Evolutionary conservation across 371 early-diverging fungal species (phyloP).

Genomic region (Mucor lusitanicus): DNA sequence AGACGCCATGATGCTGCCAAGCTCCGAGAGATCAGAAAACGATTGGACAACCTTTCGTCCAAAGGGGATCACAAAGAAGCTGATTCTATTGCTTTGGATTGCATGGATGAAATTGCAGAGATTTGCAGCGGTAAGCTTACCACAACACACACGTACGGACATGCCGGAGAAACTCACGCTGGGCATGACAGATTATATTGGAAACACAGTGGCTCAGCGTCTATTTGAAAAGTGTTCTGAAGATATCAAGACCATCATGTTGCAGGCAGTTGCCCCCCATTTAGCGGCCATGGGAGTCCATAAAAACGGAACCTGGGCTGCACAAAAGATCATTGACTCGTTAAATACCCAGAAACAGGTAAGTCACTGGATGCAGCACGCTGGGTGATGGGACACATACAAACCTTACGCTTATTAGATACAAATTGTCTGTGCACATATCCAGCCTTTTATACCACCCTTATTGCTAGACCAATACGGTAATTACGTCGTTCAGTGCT

Average conservation of each 20-base stretch:
- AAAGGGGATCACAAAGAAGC: constrained; percentile 56
- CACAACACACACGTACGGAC: not conserved
- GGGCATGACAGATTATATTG: constrained; percentile 38
- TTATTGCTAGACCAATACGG: constrained; percentile 89
- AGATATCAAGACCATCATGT: constrained; percentile 50
- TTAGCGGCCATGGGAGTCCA: constrained; percentile 82
- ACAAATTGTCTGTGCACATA: constrained; percentile 30
- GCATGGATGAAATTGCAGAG: constrained; percentile 73
- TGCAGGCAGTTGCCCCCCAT: constrained; percentile 63
- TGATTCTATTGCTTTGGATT: constrained; percentile 71
- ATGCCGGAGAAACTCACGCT: not conserved
- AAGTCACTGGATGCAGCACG: not conserved
- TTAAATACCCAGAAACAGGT: constrained; percentile 64
- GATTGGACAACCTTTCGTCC: constrained; percentile 63
- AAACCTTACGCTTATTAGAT: no score
- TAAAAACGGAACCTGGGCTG: constrained; percentile 93
- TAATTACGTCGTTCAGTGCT: constrained; percentile 90
- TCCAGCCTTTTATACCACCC: constrained; percentile 71
- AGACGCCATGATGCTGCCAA: constrained; percentile 77
- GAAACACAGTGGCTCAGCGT: constrained; percentile 82
- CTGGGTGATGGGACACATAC: no score
- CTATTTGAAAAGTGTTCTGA: constrained; percentile 71
- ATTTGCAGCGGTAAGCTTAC: constrained; percentile 77
- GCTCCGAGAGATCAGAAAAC: constrained; percentile 84
- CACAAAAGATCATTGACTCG: constrained; percentile 85